Percentiles rank a stretch among this genome's conserved stretches.
Conservation (phyloP, 176 grass and related monocot species). For the Raddia guianensis region DNA sequence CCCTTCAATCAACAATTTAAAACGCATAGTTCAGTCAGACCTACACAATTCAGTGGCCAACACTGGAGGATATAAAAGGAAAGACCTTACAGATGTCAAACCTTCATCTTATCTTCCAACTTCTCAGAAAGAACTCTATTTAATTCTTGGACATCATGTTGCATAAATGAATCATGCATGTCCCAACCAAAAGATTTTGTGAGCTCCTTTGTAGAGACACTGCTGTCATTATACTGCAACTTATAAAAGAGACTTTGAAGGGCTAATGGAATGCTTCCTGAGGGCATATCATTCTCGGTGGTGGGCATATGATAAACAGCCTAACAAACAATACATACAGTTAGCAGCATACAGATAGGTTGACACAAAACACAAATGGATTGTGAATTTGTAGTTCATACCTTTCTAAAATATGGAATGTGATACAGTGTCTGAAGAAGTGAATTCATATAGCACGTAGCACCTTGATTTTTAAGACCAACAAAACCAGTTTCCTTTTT, state of each 20-base stretch:
- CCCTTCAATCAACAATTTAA: slow-evolving; percentile 74
- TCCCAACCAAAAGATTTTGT: slow-evolving; percentile 99
- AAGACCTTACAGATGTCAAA: slow-evolving; percentile 84
- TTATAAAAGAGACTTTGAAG: slow-evolving; percentile 98
- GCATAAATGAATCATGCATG: slow-evolving; percentile 98
- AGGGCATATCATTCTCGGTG: slow-evolving; percentile 96
- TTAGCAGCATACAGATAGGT: slow-evolving; percentile 27
- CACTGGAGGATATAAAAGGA: slow-evolving; percentile 40
- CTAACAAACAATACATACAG: slow-evolving; percentile 48
- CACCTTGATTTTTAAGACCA: slow-evolving; percentile 99
- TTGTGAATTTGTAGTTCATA: slow-evolving; percentile 35
- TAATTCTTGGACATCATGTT: slow-evolving; percentile 98
- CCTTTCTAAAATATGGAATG: slow-evolving; percentile 99
- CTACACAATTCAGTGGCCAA: slow-evolving; percentile 45
- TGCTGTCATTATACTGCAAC: slow-evolving; percentile 95
- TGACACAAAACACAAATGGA: slow-evolving; percentile 21
- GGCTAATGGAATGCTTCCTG: slow-evolving; percentile 95
- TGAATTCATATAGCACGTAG: slow-evolving; percentile 99
- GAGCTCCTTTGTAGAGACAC: slow-evolving; percentile 94
- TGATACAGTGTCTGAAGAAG: slow-evolving; percentile 98
- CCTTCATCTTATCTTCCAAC: slow-evolving; percentile 99
- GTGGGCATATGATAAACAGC: slow-evolving; percentile 99
- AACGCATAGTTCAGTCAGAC: slow-evolving; percentile 61
- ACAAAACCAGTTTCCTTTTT: slow-evolving; percentile 98
- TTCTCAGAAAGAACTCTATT: slow-evolving; percentile 98